Conservation (phyloP, 169 alveolate genomes). For the Eimeria acervulina region DNA sequence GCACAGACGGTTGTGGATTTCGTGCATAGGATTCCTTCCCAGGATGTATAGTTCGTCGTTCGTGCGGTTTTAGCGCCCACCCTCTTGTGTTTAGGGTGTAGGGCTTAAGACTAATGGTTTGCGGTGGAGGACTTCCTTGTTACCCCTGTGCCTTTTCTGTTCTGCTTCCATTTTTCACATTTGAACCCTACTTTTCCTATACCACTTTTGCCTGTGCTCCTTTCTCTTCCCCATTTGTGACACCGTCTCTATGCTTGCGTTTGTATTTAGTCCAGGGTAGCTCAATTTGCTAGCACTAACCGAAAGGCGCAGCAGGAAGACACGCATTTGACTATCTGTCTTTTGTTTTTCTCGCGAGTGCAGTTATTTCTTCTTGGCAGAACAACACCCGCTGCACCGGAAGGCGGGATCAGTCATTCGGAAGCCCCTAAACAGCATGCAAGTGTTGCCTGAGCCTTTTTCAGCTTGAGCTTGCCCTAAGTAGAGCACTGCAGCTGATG, state of each 20-base stretch:
- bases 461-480: neutral
- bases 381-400: slow-evolving; percentile 78
- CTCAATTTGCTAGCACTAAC: neutral
- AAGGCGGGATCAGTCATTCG: slow-evolving; percentile 81
- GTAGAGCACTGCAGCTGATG: neutral
- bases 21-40: neutral
- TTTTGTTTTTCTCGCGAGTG: neutral
- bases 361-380: slow-evolving; percentile 80
- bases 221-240: neutral
- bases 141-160: neutral
- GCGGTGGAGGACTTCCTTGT: neutral
- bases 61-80: neutral
- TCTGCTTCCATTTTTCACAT: neutral
- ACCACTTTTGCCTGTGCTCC: neutral
- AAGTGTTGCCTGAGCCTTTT: neutral
- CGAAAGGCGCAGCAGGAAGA: neutral
- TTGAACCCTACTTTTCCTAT: neutral
- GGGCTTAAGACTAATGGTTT: neutral
- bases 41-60: neutral
- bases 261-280: neutral
- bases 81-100: neutral
- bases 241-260: neutral
- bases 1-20: neutral
- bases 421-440: slow-evolving; percentile 68
- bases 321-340: neutral